These are phyloP conservation scores for Eucalyptus cloeziana DNA, from an alignment of 345 rosid genomes.

Conservation along the genomic window DNA sequence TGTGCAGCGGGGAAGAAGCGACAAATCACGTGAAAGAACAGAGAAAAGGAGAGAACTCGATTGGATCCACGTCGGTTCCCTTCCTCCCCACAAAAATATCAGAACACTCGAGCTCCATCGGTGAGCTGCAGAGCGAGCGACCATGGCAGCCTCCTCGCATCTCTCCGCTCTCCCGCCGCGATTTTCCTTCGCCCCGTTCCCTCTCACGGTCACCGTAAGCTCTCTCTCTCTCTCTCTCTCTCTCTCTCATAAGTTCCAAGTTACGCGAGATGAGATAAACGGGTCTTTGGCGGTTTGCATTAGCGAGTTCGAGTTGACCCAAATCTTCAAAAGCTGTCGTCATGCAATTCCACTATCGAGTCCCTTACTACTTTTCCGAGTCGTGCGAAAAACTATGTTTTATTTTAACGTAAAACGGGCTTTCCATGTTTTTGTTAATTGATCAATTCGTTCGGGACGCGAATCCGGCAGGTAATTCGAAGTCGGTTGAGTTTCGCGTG, in stretches of 20 bases:
- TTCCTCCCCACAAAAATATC: neutral
- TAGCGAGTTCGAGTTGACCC: neutral
- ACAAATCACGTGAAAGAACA: neutral
- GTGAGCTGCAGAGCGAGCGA: neutral
- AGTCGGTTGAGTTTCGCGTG: constrained; percentile 15
- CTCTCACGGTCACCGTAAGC: constrained; percentile 14
- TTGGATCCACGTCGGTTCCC: neutral
- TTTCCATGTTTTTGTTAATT: neutral
- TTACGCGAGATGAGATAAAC: neutral
- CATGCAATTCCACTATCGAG: neutral
- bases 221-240: neutral
- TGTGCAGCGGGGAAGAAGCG: neutral
- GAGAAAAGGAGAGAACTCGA: neutral
- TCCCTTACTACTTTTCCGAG: neutral
- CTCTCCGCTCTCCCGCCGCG: constrained; percentile 15
- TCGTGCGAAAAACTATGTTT: neutral
- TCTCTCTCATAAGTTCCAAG: neutral
- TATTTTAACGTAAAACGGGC: neutral
- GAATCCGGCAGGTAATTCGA: constrained; percentile 1
- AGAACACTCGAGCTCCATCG: neutral
- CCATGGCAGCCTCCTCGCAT: constrained; percentile 11
- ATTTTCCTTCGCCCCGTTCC: neutral
- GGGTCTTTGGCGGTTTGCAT: neutral
- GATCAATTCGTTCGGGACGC: neutral
- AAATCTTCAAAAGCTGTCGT: neutral